Conservation (phyloP, 2,329 filamentous ascomycete species). For the Colletotrichum simmondsii region DNA sequence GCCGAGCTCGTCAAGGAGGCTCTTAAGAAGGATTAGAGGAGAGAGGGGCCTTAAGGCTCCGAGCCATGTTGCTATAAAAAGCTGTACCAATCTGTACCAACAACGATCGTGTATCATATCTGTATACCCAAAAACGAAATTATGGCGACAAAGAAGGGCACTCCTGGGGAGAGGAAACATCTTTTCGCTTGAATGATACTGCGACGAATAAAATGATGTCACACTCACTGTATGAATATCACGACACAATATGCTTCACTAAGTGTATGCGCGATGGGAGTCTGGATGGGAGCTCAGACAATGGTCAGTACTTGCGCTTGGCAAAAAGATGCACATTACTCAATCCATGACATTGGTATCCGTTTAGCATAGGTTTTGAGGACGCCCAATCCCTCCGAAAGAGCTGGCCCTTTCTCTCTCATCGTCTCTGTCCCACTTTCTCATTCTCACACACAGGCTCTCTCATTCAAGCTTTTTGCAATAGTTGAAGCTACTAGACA, state of each 20-base stretch:
- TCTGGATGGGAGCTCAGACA: neutral
- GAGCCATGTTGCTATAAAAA: neutral
- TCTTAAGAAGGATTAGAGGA: slow-evolving; percentile 13
- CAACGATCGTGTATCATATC: neutral
- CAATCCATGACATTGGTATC: neutral
- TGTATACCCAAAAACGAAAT: neutral
- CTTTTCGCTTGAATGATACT: neutral
- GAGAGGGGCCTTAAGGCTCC: neutral
- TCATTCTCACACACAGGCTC: neutral
- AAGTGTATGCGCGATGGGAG: neutral
- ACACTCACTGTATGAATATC: neutral
- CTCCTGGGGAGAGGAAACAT: neutral
- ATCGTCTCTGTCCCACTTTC: too few relatives aligned
- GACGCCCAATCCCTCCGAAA: neutral
- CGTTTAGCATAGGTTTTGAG: neutral
- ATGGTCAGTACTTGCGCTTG: neutral
- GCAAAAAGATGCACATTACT: neutral
- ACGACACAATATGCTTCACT: neutral
- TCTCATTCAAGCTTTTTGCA: neutral
- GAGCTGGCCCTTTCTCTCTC: neutral
- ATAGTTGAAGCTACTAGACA: neutral
- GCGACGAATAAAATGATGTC: neutral
- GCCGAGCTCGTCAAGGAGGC: slow-evolving; percentile 69
- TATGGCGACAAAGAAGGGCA: too few relatives aligned
- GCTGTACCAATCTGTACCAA: slow-evolving; percentile 19